Percentiles rank a stretch among this genome's conserved stretches.
phyloP scores from a whole-genome alignment of 2,329 filamentous ascomycete species.

The Helotiales sp. region DNA sequence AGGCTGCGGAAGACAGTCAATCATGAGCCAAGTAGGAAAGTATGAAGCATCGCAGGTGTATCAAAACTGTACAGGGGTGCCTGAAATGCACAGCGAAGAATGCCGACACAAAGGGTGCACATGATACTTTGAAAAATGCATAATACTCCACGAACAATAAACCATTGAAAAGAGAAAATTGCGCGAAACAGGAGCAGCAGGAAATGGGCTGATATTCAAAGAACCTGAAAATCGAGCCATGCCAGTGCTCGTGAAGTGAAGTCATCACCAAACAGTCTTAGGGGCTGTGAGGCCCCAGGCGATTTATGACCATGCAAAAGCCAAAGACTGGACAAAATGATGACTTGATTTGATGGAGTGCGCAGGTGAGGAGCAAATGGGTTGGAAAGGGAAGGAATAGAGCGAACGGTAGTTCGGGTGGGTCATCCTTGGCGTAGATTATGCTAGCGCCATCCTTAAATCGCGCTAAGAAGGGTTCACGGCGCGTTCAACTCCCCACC shows the following conservation, averaged over 20 bases:
- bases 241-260: no score
- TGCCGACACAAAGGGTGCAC: neutral
- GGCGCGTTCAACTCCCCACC: neutral
- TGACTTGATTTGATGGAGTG: no score
- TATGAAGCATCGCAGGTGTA: neutral
- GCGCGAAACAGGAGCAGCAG: neutral
- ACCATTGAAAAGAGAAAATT: neutral
- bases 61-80: neutral
- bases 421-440: no score
- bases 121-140: neutral
- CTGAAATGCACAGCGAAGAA: neutral
- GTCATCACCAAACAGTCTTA: no score
- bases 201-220: neutral
- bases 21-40: neutral
- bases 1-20: constrained; percentile 45
- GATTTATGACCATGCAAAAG: no score
- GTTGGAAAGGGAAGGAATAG: neutral
- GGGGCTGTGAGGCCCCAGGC: no score
- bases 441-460: neutral
- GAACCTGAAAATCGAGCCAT: no score
- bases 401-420: neutral
- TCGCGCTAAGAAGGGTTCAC: neutral
- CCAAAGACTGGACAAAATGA: no score
- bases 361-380: no score
- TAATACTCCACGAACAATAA: neutral